Evolutionary conservation across 2,329 filamentous ascomycete species (phyloP), one percentile per base, ranked within the genome.

Genomic region (Ascochyta pisi): DNA sequence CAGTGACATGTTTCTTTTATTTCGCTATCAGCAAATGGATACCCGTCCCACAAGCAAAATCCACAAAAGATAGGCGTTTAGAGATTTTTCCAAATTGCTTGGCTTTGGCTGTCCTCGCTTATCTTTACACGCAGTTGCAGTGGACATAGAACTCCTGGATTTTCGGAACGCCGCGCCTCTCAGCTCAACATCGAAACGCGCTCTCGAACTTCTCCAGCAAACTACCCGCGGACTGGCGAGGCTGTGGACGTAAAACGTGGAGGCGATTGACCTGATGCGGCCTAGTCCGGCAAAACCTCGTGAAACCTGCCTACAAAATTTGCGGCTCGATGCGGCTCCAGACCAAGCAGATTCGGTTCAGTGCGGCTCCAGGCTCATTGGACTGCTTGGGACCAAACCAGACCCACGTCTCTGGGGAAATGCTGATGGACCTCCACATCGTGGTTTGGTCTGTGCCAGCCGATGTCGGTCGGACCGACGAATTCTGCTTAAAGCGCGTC

Each of bases 31-130:
- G 50, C 22, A 8, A 10, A 50, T 38, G 42, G 53, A 44, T 37
- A 29, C 52, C 24, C 24, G 53, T 56, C 53, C 53, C 53, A 50
- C 53, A 26, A 34, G 26, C 31, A 37, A 43, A 54, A 50, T 56
- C 53, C 53, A 56, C 53, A 50, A 56, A 56, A 56, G 53, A 56
- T 56, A 56, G 47, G 53, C 53, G 53, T 56, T 37, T 56, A 56
- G 40, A 46, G 33, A 9, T 41, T 41, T 46, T 46, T 55, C 35
- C 23, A 50, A 31, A 55, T 44, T 37, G 41, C 46, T 55, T 41
- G 46, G 46, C 41, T 37, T 16, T 26, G 31, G 31, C 46, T 24
- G 16, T 42, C 31, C 16, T 16, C 26, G 42, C 53, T 50, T 56
- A 42, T 55, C 52, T n/a, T 4, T 12, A 5, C 47, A 16, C 6